Evolutionary conservation across 2,329 filamentous ascomycete species (phyloP), one percentile per base, ranked within the genome.

Genomic region (Penicillium freii): DNA sequence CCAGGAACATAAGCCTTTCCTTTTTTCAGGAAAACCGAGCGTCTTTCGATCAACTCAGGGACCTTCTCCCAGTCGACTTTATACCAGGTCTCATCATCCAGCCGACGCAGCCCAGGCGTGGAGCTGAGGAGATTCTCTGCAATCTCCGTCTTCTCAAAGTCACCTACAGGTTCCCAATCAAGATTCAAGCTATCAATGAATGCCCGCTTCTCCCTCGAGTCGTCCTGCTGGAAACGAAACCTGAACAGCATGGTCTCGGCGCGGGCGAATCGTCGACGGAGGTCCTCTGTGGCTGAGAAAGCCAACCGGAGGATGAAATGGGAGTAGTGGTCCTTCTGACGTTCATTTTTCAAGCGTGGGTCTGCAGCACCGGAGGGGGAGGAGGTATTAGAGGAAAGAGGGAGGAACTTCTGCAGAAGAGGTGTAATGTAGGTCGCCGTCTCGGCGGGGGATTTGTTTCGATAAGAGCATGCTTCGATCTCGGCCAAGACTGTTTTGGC

Each of bases 51-150:
- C 38, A 99, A 78, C 60, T 97, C 93, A 0, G 93, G 91, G 1
- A 99, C 94, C 34, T 87, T 85, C 71, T 92, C 89, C 92, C 93
- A 99, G 69, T 97, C 91, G 1, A 97, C 91, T 77, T 97, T 97
- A 81, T 95, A 96, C 88, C 91, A 99, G 27, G 80, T 86, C 67
- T 94, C 91, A 42, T 96, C 91, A 17, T 96, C 91, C 6, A 80
- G 61, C 53, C 75, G 73, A 40, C 72, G 74, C 47, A 81, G 66
- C 5, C 80, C 78, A 8, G 76, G 76, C 3, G 82, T 84, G 5
- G 82, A 81, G 34, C 84, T 84, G 0, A 81, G 77, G 51, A 96
- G 75, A 57, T 89, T 83, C 0, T 84, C 78, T 1, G 81, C 80
- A 53, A 91, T 77, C 59, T 83, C 81, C n/a, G 77, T 84, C 82